These are phyloP conservation scores for Polysphondylium violaceum DNA, from an alignment of 78 protist genomes.

Conservation along the genomic window DNA sequence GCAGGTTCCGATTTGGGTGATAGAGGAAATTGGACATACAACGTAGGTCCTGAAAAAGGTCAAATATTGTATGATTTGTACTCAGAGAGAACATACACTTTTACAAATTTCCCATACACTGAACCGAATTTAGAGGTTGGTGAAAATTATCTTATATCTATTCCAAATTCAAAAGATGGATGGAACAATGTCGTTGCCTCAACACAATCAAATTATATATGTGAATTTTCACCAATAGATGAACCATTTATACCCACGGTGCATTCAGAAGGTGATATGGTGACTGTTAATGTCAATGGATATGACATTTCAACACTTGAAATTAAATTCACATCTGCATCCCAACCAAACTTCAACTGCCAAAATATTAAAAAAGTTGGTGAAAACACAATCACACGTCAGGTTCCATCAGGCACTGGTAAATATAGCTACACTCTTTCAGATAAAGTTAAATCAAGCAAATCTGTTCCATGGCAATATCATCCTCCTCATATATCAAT, in stretches of 20 bases:
- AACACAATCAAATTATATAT: too few relatives aligned
- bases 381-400: background rate
- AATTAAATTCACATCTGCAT: background rate
- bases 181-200: too few relatives aligned
- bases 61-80: background rate
- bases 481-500: background rate
- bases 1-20: background rate
- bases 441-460: background rate
- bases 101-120: slow-evolving; percentile 4
- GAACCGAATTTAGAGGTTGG: background rate
- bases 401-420: background rate
- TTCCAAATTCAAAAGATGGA: background rate
- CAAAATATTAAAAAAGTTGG: background rate
- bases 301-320: background rate
- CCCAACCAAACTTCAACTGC: background rate
- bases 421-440: background rate
- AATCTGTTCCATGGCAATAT: background rate
- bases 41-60: slow-evolving; percentile 24
- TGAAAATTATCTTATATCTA: background rate
- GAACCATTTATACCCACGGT: background rate
- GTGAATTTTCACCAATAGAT: background rate
- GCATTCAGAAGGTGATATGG: background rate
- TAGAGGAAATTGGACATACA: background rate
- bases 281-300: background rate
- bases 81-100: background rate